phyloP scores from a whole-genome alignment of 1,284 basidiomycete species.

The Grifola frondosa region DNA sequence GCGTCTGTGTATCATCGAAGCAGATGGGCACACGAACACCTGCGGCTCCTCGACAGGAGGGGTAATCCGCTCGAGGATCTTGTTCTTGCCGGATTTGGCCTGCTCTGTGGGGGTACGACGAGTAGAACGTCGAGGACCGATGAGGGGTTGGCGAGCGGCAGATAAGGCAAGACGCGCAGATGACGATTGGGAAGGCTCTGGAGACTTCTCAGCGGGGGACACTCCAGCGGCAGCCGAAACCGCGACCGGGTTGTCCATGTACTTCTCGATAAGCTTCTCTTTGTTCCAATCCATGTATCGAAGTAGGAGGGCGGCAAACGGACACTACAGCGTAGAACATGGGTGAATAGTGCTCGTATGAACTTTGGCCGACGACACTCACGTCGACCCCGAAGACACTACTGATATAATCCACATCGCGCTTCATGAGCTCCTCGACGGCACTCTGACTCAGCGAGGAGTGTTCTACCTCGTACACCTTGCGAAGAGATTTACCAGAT shows the following conservation, averaged over 20 bases:
- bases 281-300: slow-evolving; percentile 94
- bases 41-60: slow-evolving; percentile 30
- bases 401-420: slow-evolving; percentile 81
- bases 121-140: slow-evolving; percentile 37
- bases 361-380: slow-evolving; percentile 10
- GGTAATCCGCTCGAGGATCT: slow-evolving; percentile 26
- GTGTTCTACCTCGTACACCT: slow-evolving; percentile 78
- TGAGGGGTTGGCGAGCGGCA: slow-evolving; percentile 16
- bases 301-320: slow-evolving; percentile 75
- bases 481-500: slow-evolving; percentile 54
- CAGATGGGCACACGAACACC: slow-evolving; percentile 89
- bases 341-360: slow-evolving; percentile 2
- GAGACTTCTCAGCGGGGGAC: slow-evolving; percentile 33
- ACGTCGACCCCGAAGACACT: slow-evolving; percentile 85
- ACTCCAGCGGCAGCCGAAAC: slow-evolving; percentile 75
- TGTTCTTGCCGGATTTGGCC: slow-evolving; percentile 33
- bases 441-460: slow-evolving; percentile 71
- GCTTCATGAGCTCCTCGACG: slow-evolving; percentile 75
- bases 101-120: slow-evolving; percentile 41
- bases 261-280: slow-evolving; percentile 92
- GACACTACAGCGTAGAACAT: slow-evolving; percentile 28
- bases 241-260: slow-evolving; percentile 83
- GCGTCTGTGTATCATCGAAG: slow-evolving; percentile 75
- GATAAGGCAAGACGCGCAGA: too few relatives aligned
- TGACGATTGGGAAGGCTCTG: slow-evolving; percentile 23